Conservation (phyloP, 2,329 filamentous ascomycete genomes). For the Hawksworthiomyces lignivorus region DNA sequence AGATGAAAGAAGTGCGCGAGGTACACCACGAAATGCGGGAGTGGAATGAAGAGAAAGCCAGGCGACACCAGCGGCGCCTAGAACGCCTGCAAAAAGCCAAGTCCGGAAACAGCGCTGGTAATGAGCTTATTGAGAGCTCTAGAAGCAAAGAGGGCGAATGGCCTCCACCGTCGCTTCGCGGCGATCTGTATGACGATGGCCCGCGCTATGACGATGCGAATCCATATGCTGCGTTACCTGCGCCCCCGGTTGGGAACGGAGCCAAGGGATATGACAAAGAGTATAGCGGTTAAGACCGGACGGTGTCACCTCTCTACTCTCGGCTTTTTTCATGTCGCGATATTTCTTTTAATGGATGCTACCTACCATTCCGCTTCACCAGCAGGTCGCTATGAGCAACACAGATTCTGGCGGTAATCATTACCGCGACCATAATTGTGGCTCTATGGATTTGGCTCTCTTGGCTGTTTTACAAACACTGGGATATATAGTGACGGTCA, state of each 20-base stretch:
- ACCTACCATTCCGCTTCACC: too few species aligned
- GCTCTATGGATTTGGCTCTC: too few species aligned
- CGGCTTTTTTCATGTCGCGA: too few species aligned
- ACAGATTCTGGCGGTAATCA: too few species aligned
- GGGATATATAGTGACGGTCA: too few species aligned
- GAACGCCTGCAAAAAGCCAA: conserved; percentile 21
- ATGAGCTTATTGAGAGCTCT: too few species aligned
- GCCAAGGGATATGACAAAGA: conserved; percentile 22
- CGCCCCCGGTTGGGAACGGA: conserved; percentile 30
- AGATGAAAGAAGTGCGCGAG: conserved; percentile 49
- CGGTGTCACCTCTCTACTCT: too few species aligned
- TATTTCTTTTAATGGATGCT: too few species aligned
- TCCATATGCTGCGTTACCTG: conserved; percentile 37
- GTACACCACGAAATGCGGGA: conserved; percentile 39
- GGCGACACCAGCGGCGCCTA: conserved; percentile 41
- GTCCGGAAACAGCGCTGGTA: conserved; percentile 18
- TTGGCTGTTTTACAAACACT: too few species aligned
- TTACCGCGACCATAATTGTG: too few species aligned
- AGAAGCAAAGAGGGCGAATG: too few species aligned
- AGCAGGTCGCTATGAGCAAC: too few species aligned
- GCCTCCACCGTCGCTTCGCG: conserved; percentile 30
- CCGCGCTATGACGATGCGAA: conserved; percentile 41
- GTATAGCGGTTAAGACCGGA: conserved; percentile 5
- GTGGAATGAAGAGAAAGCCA: conserved; percentile 41
- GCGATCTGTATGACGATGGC: conserved; percentile 33